Evolutionary conservation across 2,329 filamentous ascomycete species (phyloP).

Genomic region (Aureobasidium namibiae): DNA sequence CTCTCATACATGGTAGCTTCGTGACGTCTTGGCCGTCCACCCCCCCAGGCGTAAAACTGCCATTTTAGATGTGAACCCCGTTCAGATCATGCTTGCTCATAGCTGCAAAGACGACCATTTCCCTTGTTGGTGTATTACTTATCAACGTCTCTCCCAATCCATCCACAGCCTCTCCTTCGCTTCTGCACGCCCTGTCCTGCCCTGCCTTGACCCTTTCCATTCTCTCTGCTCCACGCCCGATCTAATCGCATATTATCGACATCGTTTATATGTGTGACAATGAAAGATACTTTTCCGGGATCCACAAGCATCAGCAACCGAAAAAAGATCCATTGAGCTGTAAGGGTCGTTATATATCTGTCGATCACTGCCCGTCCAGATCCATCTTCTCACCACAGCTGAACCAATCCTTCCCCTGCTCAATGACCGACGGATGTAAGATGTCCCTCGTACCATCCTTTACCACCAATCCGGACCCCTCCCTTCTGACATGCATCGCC

Average conservation of each 20-base stretch:
- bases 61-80: background rate
- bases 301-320: background rate
- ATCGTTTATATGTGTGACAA: conserved; percentile 5
- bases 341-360: conserved; percentile 9
- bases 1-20: background rate
- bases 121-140: conserved; percentile 2
- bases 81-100: background rate
- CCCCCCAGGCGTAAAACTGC: background rate
- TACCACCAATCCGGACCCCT: conserved; percentile 11
- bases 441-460: conserved; percentile 12
- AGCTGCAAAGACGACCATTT: background rate
- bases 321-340: background rate
- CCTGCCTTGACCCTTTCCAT: background rate
- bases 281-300: background rate
- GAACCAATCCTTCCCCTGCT: conserved; percentile 10
- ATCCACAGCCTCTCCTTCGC: conserved; percentile 4
- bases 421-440: conserved; percentile 53
- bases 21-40: conserved; percentile 8
- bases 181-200: conserved; percentile 6
- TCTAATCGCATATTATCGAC: conserved; percentile 4
- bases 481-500: conserved; percentile 8
- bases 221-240: background rate
- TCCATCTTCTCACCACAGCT: background rate
- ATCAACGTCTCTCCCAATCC: conserved; percentile 8
- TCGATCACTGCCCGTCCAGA: conserved; percentile 10